These are phyloP conservation scores for Tolypocladium tundrense DNA, from an alignment of 2,329 filamentous ascomycete genomes.

Conservation along the genomic window DNA sequence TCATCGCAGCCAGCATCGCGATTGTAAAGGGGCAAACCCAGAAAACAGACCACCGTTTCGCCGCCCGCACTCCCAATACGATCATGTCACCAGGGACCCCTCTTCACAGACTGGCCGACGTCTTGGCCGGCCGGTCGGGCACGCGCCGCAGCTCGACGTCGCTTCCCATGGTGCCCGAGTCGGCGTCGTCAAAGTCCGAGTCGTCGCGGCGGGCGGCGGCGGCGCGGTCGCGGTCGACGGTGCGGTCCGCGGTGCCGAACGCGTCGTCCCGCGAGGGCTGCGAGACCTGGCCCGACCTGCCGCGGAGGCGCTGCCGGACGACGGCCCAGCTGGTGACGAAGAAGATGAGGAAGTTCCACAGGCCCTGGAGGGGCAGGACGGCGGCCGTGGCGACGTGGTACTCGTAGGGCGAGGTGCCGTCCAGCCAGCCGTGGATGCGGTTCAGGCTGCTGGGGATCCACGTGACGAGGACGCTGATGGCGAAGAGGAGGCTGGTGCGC, in stretches of 20 bases:
- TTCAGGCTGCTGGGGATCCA: slow-evolving; percentile 64
- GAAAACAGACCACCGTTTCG: not conserved
- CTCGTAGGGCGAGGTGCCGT: slow-evolving; percentile 43
- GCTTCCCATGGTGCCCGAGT: slow-evolving; percentile 18
- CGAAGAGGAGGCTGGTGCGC: slow-evolving; percentile 50
- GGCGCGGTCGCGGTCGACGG: slow-evolving; percentile 2
- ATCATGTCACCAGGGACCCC: not conserved
- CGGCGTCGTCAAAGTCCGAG: slow-evolving; percentile 17
- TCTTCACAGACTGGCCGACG: slow-evolving; percentile 11
- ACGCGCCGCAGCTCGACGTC: slow-evolving; percentile 22
- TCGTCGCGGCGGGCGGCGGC: not conserved
- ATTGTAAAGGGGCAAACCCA: not conserved
- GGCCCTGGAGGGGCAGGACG: slow-evolving; percentile 66
- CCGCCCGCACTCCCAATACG: not conserved
- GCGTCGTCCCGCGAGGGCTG: not conserved
- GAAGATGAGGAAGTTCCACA: slow-evolving; percentile 75
- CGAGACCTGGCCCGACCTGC: not conserved
- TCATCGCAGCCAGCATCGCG: not conserved
- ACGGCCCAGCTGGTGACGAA: slow-evolving; percentile 48
- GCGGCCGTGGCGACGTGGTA: slow-evolving; percentile 61
- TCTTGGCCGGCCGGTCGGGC: slow-evolving; percentile 14
- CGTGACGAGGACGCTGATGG: slow-evolving; percentile 49
- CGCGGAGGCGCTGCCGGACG: slow-evolving; percentile 10
- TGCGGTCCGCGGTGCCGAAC: slow-evolving; percentile 1
- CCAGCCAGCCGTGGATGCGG: slow-evolving; percentile 56